Percentiles rank a stretch among this genome's conserved stretches.
phyloP scores from a whole-genome alignment of 2,329 filamentous ascomycete genomes.

The Xylariomycetidae sp. region DNA sequence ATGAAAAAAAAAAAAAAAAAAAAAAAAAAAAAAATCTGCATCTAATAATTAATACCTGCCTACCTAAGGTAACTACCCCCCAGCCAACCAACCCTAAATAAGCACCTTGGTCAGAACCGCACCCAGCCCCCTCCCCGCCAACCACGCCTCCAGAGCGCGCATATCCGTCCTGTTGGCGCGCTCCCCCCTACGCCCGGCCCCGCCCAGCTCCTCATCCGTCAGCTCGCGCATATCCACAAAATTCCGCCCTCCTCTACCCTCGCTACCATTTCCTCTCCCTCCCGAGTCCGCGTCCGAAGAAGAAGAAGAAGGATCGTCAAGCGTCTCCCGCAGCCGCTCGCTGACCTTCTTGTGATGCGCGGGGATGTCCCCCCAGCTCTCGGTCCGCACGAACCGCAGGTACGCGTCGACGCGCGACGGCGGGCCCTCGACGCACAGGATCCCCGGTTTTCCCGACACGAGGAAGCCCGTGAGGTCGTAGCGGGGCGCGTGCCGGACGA shows the following conservation, averaged over 20 bases:
- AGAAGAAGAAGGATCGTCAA: no score
- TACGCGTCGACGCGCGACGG: slow-evolving; percentile 49
- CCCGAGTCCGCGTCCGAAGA: no score
- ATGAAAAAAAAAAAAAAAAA: no score
- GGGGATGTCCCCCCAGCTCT: slow-evolving; percentile 60
- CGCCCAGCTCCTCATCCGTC: slow-evolving; percentile 44
- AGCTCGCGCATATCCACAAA: slow-evolving; percentile 56
- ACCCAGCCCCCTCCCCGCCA: slow-evolving; percentile 38
- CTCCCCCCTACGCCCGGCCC: slow-evolving; percentile 41
- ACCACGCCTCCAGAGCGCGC: slow-evolving; percentile 47
- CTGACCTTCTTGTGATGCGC: slow-evolving; percentile 59
- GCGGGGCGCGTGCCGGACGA: slow-evolving; percentile 47
- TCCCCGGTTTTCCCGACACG: slow-evolving; percentile 55
- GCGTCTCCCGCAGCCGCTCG: slow-evolving; percentile 46
- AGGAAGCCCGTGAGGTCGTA: slow-evolving; percentile 56
- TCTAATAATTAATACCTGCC: no score
- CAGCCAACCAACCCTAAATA: no score
- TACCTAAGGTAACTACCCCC: no score
- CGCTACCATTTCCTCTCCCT: no score
- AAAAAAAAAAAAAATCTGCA: no score
- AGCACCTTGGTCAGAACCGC: slow-evolving; percentile 40
- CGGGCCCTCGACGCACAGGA: slow-evolving; percentile 46
- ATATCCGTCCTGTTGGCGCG: slow-evolving; percentile 49
- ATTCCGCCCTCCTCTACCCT: slow-evolving; percentile 26
- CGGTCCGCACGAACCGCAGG: slow-evolving; percentile 60